Conservation (phyloP, 306 rosid species). For the Abrus precatorius region DNA sequence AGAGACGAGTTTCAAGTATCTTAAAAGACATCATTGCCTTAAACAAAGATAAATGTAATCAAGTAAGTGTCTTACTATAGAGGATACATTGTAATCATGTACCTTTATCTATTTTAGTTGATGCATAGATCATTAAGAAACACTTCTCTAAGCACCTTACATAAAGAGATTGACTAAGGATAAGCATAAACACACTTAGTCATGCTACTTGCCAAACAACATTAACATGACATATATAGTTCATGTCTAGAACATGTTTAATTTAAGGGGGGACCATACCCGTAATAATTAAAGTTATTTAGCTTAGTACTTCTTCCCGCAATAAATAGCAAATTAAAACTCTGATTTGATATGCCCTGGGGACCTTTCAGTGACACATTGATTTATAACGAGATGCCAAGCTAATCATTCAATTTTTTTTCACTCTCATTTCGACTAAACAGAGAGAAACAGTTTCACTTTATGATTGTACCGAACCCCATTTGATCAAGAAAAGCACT, state of each 20-base stretch:
- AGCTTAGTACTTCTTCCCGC: conserved; percentile 36
- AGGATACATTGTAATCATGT: not conserved
- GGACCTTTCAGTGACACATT: conserved; percentile 46
- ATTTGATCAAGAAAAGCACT: conserved; percentile 48
- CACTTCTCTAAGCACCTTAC: not conserved
- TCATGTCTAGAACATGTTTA: conserved; percentile 28
- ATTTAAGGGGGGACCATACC: conserved; percentile 37
- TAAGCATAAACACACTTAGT: not conserved
- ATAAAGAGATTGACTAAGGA: not conserved
- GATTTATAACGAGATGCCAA: conserved; percentile 52
- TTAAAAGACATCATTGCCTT: not conserved
- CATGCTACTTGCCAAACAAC: not conserved
- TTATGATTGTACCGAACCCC: conserved; percentile 47
- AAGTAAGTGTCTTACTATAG: not conserved
- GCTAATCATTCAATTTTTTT: conserved; percentile 44
- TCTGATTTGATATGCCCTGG: conserved; percentile 53
- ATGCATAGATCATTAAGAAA: not conserved
- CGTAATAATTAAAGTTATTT: conserved; percentile 35
- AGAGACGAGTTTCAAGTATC: conserved; percentile 1
- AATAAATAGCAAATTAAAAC: conserved; percentile 37
- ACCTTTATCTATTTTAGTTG: not conserved
- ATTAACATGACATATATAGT: conserved; percentile 16
- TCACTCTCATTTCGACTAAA: not conserved
- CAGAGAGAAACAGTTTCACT: conserved; percentile 30
- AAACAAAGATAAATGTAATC: conserved; percentile 20